phyloP scores from a whole-genome alignment of 257 asterid genomes.

The Jacaranda copaia region DNA sequence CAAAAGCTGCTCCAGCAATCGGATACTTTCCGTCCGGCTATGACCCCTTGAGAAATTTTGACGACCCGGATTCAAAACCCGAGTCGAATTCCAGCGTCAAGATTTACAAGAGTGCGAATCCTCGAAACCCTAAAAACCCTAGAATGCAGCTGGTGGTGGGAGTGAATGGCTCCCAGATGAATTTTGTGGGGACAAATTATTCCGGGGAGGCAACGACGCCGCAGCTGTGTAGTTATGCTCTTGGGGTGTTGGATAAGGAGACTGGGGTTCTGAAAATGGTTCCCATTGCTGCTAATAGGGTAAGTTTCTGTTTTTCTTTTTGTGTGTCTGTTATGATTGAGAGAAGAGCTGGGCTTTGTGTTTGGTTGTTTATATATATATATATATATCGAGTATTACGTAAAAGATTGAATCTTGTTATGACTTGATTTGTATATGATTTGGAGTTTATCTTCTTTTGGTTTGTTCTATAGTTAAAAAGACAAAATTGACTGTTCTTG shows the following conservation, averaged over 20 bases:
- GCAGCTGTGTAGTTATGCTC: constrained; percentile 61
- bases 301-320: constrained; percentile 7
- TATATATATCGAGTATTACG: neutral
- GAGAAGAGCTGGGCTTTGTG: neutral
- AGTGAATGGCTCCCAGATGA: constrained; percentile 46
- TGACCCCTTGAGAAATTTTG: constrained; percentile 41
- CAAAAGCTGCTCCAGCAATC: constrained; percentile 47
- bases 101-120: constrained; percentile 42
- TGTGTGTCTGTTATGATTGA: neutral
- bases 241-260: constrained; percentile 68
- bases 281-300: constrained; percentile 61
- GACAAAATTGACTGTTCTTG: neutral
- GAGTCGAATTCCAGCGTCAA: constrained; percentile 24
- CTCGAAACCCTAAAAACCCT: constrained; percentile 44
- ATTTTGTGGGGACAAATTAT: constrained; percentile 67
- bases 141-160: constrained; percentile 63
- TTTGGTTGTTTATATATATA: neutral
- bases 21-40: constrained; percentile 65
- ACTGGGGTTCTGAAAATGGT: constrained; percentile 59
- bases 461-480: neutral
- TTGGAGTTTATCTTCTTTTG: neutral
- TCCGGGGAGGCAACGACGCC: constrained; percentile 67
- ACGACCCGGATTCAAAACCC: neutral
- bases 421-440: neutral
- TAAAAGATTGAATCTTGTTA: neutral